Evolutionary conservation across 1,284 basidiomycete genomes (phyloP).

Genomic region (Termitomyces sp.): DNA sequence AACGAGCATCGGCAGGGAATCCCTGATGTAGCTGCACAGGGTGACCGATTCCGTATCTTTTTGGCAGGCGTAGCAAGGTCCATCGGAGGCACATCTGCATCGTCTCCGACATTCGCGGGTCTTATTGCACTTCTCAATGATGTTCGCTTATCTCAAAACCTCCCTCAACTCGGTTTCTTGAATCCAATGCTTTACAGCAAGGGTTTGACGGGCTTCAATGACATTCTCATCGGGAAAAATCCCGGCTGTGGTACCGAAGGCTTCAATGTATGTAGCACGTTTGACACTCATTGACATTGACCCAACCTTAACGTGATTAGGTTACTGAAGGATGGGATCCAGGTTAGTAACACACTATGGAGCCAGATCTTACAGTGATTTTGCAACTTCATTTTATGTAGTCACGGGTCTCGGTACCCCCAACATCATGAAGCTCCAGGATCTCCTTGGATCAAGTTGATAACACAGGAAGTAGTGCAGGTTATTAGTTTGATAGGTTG

Average conservation of each 20-base stretch:
- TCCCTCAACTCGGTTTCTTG: slow-evolving; percentile 52
- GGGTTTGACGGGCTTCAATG: slow-evolving; percentile 43
- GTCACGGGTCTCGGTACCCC: slow-evolving; percentile 19
- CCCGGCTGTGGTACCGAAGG: slow-evolving; percentile 52
- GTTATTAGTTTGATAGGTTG: too few relatives aligned
- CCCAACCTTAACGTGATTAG: neutral
- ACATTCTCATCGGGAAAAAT: slow-evolving; percentile 50
- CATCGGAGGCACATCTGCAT: slow-evolving; percentile 56
- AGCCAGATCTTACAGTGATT: neutral
- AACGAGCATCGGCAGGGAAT: slow-evolving; percentile 31
- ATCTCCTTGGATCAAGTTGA: neutral
- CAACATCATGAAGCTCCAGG: slow-evolving; percentile 16
- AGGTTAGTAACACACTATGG: slow-evolving; percentile 20
- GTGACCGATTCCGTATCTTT: slow-evolving; percentile 42
- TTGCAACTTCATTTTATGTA: slow-evolving; percentile 2
- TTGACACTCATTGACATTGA: neutral
- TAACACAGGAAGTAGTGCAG: neutral
- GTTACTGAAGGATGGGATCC: slow-evolving; percentile 44
- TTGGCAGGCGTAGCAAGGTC: slow-evolving; percentile 28
- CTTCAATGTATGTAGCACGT: slow-evolving; percentile 36
- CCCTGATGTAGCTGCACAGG: slow-evolving; percentile 61
- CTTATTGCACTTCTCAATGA: slow-evolving; percentile 64
- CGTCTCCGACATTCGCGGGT: slow-evolving; percentile 52
- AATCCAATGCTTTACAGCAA: slow-evolving; percentile 54
- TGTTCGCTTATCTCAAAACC: slow-evolving; percentile 41